Evolutionary conservation across 2,329 filamentous ascomycete genomes (phyloP), one percentile per base, ranked within the genome.

Genomic region (Raffaelea ambrosiae): DNA sequence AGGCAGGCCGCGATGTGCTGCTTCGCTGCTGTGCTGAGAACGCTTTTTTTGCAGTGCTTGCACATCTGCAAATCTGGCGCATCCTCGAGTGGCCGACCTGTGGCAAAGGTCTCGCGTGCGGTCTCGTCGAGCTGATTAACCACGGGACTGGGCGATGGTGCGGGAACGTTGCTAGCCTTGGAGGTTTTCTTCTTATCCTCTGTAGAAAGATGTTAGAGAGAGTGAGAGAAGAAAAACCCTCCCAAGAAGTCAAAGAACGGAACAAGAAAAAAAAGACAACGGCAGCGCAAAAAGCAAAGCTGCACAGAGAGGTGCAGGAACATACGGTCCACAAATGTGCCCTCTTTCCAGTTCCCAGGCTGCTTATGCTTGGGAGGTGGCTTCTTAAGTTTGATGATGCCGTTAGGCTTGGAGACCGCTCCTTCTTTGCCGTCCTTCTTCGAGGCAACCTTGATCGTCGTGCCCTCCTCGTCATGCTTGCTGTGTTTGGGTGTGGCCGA

Each of bases 21-120:
- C 50, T 84, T 83, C 2, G 87, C 85, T 1, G 81, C 82, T 29
- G 80, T 80, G 58, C 84, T 86, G 14, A 93, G 72, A 13, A 95
- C 79, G 45, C 86, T 86, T 58, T 94, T 90, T 67, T 93, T 95
- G 70, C 91, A 98, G 63, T 94, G 88, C 63, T 93, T 96, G 75
- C 91, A 98, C 55, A 85, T 76, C 44, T 93, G 82, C 10, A 88
- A 76, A 53, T 95, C 88, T 11, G 86, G 78, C 48, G 73, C 74
- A 59, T 95, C 90, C 57, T 89, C 83, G 55, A 95, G 76, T 0
- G 89, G 88, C 49, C 84, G 81, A 52, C 88, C 88, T 42, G 84
- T 90, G 4, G 81, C 74, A 64, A 96, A 96, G 4, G 86, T 86
- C 51, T 88, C 81, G 56, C 86, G 79, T 14, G 86, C 81, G 52